Evolutionary conservation across 768 basidiomycete genomes (phyloP), one percentile per base, ranked within the genome.

Genomic region (Amanita rubescens): DNA sequence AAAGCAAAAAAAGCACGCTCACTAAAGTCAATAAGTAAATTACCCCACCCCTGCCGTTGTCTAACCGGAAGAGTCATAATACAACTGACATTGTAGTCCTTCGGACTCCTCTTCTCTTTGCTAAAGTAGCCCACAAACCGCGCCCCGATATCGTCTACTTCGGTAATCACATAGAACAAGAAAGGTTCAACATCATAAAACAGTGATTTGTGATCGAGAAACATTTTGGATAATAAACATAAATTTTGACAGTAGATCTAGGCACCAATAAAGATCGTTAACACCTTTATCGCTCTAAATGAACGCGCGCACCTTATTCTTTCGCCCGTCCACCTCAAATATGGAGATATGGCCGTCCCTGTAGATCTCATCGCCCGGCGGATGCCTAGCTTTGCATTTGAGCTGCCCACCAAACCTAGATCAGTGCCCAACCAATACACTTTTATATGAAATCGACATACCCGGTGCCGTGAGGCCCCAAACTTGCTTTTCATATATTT

Each of bases 161-260:
- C 90, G 3, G 95, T 88, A 74, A 96, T 90, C 58, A 99, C 94
- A 68, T 99, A 99, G 73, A 99, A 99, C 43, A 99, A 73, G 70
- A 99, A 99, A 0, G 96, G 96, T 69, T 99, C 96, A 59, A 98
- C 95, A 70, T 98, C 95, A 72, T 98, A 97, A 70, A 97, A 97
- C 47, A 98, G 81, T 15, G 94, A 97, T 69, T 98, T 98, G 74
- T 96, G 94, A 67, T 97, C 93, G 60, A 98, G 80, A 70, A 98
- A 98, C 94, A 97, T 97, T 69, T 96, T 97, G 54, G 95, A 95
- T 35, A 98, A 77, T 55, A 98, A 76, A 69, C 95, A 98, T 24
- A 99, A 79, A 68, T 99, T 98, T 67, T 99, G 96, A 67, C 96
- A 98, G 68, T 97, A 99, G 63, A 98, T 98, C 90, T 92, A 64